phyloP scores from a whole-genome alignment of 2,329 filamentous ascomycete genomes.

The Aureobasidium lini region DNA sequence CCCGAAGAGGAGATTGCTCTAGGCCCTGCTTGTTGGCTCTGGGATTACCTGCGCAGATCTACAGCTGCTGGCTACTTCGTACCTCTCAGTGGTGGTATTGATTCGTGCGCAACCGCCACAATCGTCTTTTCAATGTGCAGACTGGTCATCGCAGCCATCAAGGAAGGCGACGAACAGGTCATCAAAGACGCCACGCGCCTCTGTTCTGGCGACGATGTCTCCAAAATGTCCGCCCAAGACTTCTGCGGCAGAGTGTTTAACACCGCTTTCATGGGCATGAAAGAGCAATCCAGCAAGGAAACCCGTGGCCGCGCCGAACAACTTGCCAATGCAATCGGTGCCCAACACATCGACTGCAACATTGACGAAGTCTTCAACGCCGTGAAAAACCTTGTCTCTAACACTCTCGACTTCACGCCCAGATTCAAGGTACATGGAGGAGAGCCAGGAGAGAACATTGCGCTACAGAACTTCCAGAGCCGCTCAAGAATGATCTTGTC shows the following conservation, averaged over 20 bases:
- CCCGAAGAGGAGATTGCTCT: slow-evolving; percentile 63
- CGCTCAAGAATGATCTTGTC: slow-evolving; percentile 58
- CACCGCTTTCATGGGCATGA: slow-evolving; percentile 63
- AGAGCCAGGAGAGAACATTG: slow-evolving; percentile 50
- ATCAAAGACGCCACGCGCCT: slow-evolving; percentile 48
- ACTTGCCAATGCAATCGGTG: slow-evolving; percentile 55
- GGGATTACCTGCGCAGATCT: slow-evolving; percentile 53
- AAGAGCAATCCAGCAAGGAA: slow-evolving; percentile 57
- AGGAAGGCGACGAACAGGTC: slow-evolving; percentile 46
- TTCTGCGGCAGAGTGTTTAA: slow-evolving; percentile 53
- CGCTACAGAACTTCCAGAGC: slow-evolving; percentile 62
- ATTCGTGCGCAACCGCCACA: slow-evolving; percentile 49
- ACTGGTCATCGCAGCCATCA: slow-evolving; percentile 47
- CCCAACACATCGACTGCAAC: slow-evolving; percentile 65
- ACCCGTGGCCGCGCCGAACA: slow-evolving; percentile 59
- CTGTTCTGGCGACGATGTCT: slow-evolving; percentile 44
- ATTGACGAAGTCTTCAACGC: slow-evolving; percentile 62
- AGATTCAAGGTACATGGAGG: slow-evolving; percentile 60
- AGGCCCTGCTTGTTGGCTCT: slow-evolving; percentile 59
- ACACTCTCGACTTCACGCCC: slow-evolving; percentile 53
- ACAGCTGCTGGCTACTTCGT: slow-evolving; percentile 49
- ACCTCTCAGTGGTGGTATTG: slow-evolving; percentile 54
- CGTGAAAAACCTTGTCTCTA: slow-evolving; percentile 51
- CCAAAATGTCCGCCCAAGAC: slow-evolving; percentile 46
- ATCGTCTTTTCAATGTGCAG: slow-evolving; percentile 44